These are phyloP conservation scores for Veloboletus limbatus DNA, from an alignment of 1,284 basidiomycete genomes.

Conservation along the genomic window DNA sequence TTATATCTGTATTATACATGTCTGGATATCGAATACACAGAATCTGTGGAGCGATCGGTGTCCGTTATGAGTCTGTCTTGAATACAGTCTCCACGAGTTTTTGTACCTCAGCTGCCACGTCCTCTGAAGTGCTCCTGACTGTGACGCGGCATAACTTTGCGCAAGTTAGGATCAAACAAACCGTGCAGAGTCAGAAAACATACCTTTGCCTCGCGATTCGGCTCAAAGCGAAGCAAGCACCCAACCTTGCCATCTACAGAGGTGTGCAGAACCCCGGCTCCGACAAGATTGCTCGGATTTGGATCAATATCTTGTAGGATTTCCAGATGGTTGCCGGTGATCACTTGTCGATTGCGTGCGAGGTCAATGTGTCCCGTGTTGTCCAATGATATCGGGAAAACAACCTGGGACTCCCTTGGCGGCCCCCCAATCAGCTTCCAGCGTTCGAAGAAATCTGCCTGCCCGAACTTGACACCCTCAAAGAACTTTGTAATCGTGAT, in stretches of 20 bases:
- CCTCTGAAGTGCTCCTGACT: constrained; percentile 92
- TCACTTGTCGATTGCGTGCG: constrained; percentile 67
- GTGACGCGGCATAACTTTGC: constrained; percentile 88
- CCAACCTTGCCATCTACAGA: constrained; percentile 89
- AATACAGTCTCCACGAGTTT: constrained; percentile 62
- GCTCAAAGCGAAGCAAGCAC: constrained; percentile 89
- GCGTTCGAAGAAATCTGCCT: constrained; percentile 91
- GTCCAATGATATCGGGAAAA: constrained; percentile 80
- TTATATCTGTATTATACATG: constrained; percentile 28
- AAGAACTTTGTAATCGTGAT: constrained; percentile 91
- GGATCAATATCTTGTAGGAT: constrained; percentile 81
- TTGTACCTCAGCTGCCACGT: constrained; percentile 82
- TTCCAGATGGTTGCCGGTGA: constrained; percentile 76
- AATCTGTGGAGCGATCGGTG: background rate
- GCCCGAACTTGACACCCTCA: constrained; percentile 84
- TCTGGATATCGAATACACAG: constrained; percentile 13
- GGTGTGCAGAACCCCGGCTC: constrained; percentile 91
- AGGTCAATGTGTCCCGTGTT: constrained; percentile 72
- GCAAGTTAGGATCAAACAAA: constrained; percentile 1
- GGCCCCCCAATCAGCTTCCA: constrained; percentile 97
- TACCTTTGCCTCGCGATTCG: constrained; percentile 93
- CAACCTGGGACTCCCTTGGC: constrained; percentile 85
- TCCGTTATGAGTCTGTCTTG: constrained; percentile 27
- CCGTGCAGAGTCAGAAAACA: constrained; percentile 14
- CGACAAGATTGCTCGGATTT: constrained; percentile 86